A percentile compares a stretch with the other conserved stretches of the same genome.
phyloP scores from a whole-genome alignment of 352 stramenopile species.

The Pythium brassicae region DNA sequence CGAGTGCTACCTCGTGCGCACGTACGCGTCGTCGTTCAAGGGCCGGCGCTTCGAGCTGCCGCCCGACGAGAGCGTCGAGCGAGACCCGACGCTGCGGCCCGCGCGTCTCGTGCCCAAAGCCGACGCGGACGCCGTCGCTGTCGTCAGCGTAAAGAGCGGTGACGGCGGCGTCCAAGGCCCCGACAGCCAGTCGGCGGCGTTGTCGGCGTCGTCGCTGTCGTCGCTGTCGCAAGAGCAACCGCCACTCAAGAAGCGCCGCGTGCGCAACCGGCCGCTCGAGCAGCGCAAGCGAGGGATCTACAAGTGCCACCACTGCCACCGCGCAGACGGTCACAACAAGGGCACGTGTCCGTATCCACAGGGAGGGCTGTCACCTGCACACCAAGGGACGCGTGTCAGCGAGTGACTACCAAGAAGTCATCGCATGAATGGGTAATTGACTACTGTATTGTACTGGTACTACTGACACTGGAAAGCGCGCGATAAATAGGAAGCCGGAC shows the following conservation, averaged over 20 bases:
- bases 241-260: slow-evolving; percentile 28
- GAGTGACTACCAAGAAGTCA: no score
- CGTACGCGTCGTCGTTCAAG: slow-evolving; percentile 38
- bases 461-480: no score
- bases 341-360: slow-evolving; percentile 40
- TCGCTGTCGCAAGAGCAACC: neutral
- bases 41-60: slow-evolving; percentile 34
- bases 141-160: neutral
- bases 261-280: slow-evolving; percentile 22
- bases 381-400: no score
- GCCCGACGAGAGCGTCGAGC: slow-evolving; percentile 27
- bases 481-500: no score
- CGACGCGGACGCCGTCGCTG: no score
- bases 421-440: no score
- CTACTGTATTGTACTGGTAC: no score
- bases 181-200: neutral
- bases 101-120: slow-evolving; percentile 20
- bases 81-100: slow-evolving; percentile 26
- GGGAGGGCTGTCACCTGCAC: no score
- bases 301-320: slow-evolving; percentile 43
- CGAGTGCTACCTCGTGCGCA: slow-evolving; percentile 42
- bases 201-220: no score
- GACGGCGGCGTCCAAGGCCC: neutral
- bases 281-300: slow-evolving; percentile 44
- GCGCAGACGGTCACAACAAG: slow-evolving; percentile 52